Base-by-base conservation (phyloP, 352 stramenopile genomes). In the Globisporangium apiculatum region DNA sequence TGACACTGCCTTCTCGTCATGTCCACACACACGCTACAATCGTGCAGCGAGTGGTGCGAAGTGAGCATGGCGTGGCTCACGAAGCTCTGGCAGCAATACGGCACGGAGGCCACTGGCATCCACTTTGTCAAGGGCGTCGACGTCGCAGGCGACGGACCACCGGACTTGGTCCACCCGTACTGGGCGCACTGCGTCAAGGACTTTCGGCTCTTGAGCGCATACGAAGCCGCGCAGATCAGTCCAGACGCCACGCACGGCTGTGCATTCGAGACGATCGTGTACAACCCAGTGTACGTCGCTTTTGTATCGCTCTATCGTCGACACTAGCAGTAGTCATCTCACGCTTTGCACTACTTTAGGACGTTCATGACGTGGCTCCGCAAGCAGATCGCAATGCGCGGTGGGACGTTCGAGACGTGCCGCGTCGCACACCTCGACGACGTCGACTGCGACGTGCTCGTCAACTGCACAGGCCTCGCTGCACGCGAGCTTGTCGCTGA, bases 141-240 rank as follows among this genome's bases (percentile, higher is more conserved):
- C 45, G 65, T 85, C 37, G 73, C 67, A 17, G 67, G 64, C 41
- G 62, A 71, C 18, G 75, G 69, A 0, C 40, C 63, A 0, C 68
- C 73, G 36, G 17, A 62, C 12, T 67, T 77, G 35, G 73, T 61
- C 47, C 70, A 79, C 57, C 77, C 75, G 50, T 89, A 89, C 59
- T 89, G 79, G 79, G 76, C 77, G 0, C 77, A 87, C 48, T 85
- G 72, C 45, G 79, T 84, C 11, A 62, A 79, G 46, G 67, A 83
- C 56, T 87, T 84, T 61, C 72, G 73, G 3, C 46, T 84, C 17
- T 53, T 89, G 11, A 70, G 62, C 47, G 58, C 36, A 0, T 62
- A 72, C 8, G 75, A 89, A 52, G 76, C 72, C 6, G 46, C 40
- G 0, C 47, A 66, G 7, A 68, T 83, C 49, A 69, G 64, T 5